Base-by-base conservation (phyloP, 2,329 filamentous ascomycete genomes). In the Apiospora aurea region DNA sequence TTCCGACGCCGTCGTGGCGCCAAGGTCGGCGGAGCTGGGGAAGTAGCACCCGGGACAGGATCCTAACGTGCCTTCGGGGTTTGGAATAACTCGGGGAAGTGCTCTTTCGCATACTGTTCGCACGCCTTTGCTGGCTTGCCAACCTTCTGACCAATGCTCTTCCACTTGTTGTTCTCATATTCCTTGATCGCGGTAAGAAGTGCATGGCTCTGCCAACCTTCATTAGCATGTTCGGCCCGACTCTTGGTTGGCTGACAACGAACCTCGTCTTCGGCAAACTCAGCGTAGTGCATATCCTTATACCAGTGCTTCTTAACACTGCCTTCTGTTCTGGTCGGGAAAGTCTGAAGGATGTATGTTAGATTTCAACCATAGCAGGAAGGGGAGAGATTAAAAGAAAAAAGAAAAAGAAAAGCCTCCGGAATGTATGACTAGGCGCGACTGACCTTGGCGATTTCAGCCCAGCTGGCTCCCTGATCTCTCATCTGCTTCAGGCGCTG, bases 261-360 rank as follows among this genome's bases (percentile, higher is more conserved):
- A 64, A 64, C 57, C 57, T 98, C 96, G 80, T 98, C 95, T 86
- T 98, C 96, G 69, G 94, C 95, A 82, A 99, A 98, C 81, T 98
- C 96, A 75, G 96, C 96, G 82, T 98, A 98, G 81, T 99, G 96
- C 96, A 99, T 99, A 78, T 99, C 96, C 89, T 98, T 98, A 84
- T 99, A 98, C 96, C 96, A 99, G 82, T 99, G 96, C 85, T 98
- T 99, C 88, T 98, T 99, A 29, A 99, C 96, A 79, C 95, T 98
- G 10, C 96, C 96, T 84, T 99, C 96, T 57, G 96, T 99, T 78
- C 96, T 89, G 34, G 91, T 92, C 14, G 96, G 96, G 81, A 99
- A 99, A 2, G 93, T 95, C 94, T 97, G 76, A 66, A 38, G 29
- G 7, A 1, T 13, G 13, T 29, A 16, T 11, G 34, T 64, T 64